Conservation (phyloP, 176 grass and related monocot species). For the Eragrostis curvula region DNA sequence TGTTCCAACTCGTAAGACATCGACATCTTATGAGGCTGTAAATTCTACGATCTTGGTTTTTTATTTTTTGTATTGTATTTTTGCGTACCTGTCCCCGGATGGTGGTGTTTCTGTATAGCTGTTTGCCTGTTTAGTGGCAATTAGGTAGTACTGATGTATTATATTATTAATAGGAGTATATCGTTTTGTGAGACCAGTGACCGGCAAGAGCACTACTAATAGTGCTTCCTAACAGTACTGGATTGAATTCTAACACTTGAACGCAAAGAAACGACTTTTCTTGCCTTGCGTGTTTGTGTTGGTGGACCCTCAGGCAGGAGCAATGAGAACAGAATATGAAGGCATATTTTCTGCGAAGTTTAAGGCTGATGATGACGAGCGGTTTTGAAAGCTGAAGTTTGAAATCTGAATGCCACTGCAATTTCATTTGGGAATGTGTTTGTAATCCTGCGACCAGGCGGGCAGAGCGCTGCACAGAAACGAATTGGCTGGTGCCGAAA, state of each 20-base stretch:
- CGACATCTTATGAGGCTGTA: constrained; percentile 40
- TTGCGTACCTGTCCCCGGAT: constrained; percentile 17
- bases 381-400: neutral
- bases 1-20: constrained; percentile 14
- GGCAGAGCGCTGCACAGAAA: neutral
- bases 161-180: neutral
- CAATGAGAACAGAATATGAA: neutral
- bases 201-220: neutral
- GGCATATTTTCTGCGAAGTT: neutral
- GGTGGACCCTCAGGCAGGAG: neutral
- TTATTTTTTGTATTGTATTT: constrained; percentile 10
- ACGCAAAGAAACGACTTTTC: constrained; percentile 8
- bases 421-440: neutral
- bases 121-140: neutral
- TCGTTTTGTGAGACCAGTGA: neutral
- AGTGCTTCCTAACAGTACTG: neutral
- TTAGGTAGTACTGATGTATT: neutral
- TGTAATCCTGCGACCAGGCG: no score
- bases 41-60: constrained; percentile 20
- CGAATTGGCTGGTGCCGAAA: neutral
- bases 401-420: neutral
- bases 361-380: neutral
- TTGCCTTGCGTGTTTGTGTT: constrained; percentile 12
- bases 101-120: constrained; percentile 37
- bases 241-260: neutral